Evolutionary conservation across 345 rosid species (phyloP).

Genomic region (Orychophragmus violaceus): DNA sequence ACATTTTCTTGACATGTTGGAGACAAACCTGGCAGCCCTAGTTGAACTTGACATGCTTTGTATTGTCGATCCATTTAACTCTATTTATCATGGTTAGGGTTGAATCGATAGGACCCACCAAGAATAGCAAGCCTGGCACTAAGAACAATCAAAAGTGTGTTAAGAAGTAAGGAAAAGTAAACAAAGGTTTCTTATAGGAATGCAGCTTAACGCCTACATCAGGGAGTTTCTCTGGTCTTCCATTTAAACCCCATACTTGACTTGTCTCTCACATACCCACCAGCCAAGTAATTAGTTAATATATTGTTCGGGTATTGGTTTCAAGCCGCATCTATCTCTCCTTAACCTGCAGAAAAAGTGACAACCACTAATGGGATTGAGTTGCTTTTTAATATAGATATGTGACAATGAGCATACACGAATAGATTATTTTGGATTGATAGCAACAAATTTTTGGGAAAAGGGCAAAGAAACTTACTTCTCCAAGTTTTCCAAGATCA

Average conservation of each 20-base stretch:
- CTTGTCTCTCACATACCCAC: conserved; percentile 95
- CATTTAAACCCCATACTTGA: conserved; percentile 75
- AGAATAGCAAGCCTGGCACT: conserved; percentile 68
- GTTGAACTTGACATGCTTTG: conserved; percentile 66
- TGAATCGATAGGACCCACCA: conserved; percentile 98
- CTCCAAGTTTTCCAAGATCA: too few relatives aligned
- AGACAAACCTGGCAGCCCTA: conserved; percentile 66
- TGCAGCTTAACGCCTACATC: conserved; percentile 48
- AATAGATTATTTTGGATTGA: too few relatives aligned
- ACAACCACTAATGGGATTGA: too few relatives aligned
- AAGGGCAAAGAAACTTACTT: too few relatives aligned
- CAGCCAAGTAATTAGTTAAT: too few relatives aligned
- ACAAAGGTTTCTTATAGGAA: background rate
- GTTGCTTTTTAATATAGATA: too few relatives aligned
- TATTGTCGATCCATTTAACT: conserved; percentile 79
- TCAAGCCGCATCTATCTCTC: too few relatives aligned
- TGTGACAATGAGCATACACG: too few relatives aligned
- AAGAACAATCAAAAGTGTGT: conserved; percentile 1
- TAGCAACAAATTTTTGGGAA: too few relatives aligned
- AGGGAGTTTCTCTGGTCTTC: conserved; percentile 92
- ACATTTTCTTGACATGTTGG: background rate
- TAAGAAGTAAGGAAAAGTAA: background rate
- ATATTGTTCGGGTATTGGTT: too few relatives aligned
- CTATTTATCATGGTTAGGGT: conserved; percentile 86
- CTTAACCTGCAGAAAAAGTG: too few relatives aligned